phyloP scores from a whole-genome alignment of 768 basidiomycete genomes.

The Amylocystis lapponica region DNA sequence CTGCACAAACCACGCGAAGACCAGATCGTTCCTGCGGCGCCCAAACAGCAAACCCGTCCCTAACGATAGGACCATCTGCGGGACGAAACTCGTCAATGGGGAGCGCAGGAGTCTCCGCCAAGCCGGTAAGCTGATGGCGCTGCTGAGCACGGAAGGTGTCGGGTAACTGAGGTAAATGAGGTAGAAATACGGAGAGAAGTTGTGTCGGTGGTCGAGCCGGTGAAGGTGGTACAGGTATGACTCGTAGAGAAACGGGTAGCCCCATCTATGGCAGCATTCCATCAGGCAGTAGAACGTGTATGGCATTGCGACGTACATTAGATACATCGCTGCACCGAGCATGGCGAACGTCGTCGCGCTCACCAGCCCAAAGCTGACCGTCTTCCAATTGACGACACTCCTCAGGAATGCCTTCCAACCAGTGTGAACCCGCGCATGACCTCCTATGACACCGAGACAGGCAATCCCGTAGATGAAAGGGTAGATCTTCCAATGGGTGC shows the following conservation, averaged over 20 bases:
- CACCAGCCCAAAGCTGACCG: conserved; percentile 60
- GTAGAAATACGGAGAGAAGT: conserved; percentile 98
- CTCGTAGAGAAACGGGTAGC: conserved; percentile 84
- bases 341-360: conserved; percentile 63
- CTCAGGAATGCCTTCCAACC: conserved; percentile 27
- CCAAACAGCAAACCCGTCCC: conserved; percentile 73
- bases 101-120: conserved; percentile 53
- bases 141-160: conserved; percentile 14
- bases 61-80: conserved; percentile 71
- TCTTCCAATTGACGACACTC: conserved; percentile 42
- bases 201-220: conserved; percentile 93
- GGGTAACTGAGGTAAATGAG: conserved; percentile 87
- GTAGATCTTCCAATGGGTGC: conserved; percentile 97
- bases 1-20: conserved; percentile 88
- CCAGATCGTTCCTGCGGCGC: conserved; percentile 48
- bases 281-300: neutral
- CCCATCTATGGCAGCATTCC: conserved; percentile 61
- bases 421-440: conserved; percentile 16
- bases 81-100: conserved; percentile 75
- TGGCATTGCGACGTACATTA: conserved; percentile 47
- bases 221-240: conserved; percentile 91
- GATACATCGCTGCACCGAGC: conserved; percentile 63
- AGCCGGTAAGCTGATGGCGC: conserved; percentile 16
- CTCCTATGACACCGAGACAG: conserved; percentile 52
- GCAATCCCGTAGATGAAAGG: conserved; percentile 88